Evolutionary conservation across 805 yeast species (phyloP).

Genomic region (Myxozyma neglecta): DNA sequence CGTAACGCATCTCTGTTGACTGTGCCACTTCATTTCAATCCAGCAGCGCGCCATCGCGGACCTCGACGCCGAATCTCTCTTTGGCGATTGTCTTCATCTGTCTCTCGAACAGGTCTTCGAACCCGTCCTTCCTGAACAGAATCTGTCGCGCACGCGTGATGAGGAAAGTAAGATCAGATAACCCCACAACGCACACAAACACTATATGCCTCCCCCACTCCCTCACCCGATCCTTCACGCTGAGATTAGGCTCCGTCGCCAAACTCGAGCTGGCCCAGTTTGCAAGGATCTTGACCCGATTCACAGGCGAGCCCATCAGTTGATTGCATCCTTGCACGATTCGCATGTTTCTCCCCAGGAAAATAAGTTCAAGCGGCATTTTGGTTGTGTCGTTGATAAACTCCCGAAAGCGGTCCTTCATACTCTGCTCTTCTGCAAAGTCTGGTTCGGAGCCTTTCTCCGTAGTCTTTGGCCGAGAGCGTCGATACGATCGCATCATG

Average conservation of each 20-base stretch:
- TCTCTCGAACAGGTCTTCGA: conserved; percentile 47
- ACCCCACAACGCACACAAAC: conserved; percentile 13
- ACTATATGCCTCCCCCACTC: conserved; percentile 15
- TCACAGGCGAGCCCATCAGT: conserved; percentile 69
- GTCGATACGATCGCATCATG: conserved; percentile 48
- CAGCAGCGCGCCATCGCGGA: conserved; percentile 8
- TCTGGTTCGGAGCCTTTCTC: conserved; percentile 22
- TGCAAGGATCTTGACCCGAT: conserved; percentile 64
- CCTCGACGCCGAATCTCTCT: conserved; percentile 21
- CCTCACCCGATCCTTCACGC: conserved; percentile 1
- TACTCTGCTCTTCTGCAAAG: conserved; percentile 47
- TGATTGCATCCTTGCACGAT: conserved; percentile 71
- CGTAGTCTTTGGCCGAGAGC: background rate
- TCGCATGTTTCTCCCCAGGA: conserved; percentile 69
- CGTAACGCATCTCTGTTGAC: too few relatives aligned
- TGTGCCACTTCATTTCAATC: background rate
- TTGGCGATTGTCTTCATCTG: conserved; percentile 38
- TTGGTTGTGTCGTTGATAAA: conserved; percentile 62
- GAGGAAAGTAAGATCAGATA: conserved; percentile 38
- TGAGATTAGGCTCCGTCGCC: conserved; percentile 6
- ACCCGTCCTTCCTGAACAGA: conserved; percentile 39
- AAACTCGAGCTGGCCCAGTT: conserved; percentile 48
- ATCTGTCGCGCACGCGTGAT: conserved; percentile 42
- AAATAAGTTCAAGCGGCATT: conserved; percentile 66
- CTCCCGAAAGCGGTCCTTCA: conserved; percentile 51